Evolutionary conservation across 345 rosid genomes (phyloP), one percentile per base, ranked within the genome.

Genomic region (Eucalyptus sp.): DNA sequence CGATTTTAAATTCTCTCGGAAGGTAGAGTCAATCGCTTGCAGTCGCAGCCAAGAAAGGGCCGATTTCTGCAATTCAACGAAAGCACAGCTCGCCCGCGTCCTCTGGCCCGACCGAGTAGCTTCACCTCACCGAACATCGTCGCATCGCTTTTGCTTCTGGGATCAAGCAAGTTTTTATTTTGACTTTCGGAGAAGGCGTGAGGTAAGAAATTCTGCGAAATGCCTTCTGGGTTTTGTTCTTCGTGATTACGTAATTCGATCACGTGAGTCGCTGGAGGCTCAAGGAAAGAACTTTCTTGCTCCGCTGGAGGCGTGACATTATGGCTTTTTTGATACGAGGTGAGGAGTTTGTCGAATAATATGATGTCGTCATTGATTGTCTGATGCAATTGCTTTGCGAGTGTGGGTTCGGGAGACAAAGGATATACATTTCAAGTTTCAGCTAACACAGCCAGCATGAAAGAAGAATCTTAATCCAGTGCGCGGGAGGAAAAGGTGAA

Each of bases 401-500:
- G 5, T 4, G 29, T 41, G 83, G 46, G 83, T 20, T 76, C 83
- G 43, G 48, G 83, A 76, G 83, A 76, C 83, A 88, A 87, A 64
- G 90, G 89, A 10, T 49, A 87, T 89, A 9, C 87, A 71, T 88
- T 91, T 90, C 87, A 85, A 87, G 9, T 88, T 54, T 84, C 56
- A 20, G 49, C 43, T 4, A 22, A 88, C 54, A 66, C 84, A 76
- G 81, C 33, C 13, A 85, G 62, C 76, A 94, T 89, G 93, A 90
- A 89, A 85, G 91, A 88, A 68, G 84, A 86, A n/a, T 91, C 93
- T 87, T 88, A 89, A 88, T 87, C 91, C 50, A 79, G 15, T 92
- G 83, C 46, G 1, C 83, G 76, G 17, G 89, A 90, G 85, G 90
- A 94, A 87, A 92, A 71, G 87, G 93, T 92, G 33, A 93, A 92